Evolutionary conservation across 495 filamentous ascomycete species (phyloP), one percentile per base, ranked within the genome.

Genomic region (Alectoria sarmentosa): DNA sequence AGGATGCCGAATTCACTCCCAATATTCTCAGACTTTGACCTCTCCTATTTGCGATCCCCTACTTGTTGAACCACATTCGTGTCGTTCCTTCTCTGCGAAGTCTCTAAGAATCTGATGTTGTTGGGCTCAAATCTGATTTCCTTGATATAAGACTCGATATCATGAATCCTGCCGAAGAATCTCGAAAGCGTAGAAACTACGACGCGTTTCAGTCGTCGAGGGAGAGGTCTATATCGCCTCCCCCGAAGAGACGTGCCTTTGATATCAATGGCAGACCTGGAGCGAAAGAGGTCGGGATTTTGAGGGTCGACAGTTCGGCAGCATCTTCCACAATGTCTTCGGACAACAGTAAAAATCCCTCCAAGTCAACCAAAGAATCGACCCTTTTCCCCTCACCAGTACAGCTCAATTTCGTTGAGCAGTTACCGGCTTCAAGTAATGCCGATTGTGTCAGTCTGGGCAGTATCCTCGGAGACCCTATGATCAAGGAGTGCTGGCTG

Each of bases 401-500:
- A 52, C 84, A 87, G 38, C 83, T 96, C 23, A 94, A 88, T 0
- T 79, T 77, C 15, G 88, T 96, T 62, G 76, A 76, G 39, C 88
- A 89, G 65, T 76, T 93, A 4, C 77, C 87, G 4, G 68, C 73
- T 1, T 71, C 76, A 0, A 74, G 77, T 9, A 96, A 96, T 76
- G 74, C 81, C 61, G 88, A 88, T 71, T 80, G 90, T 0, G 73
- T 94, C 49, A 79, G 78, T 9, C 76, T 96, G 30, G 77, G 77
- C 26, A 88, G 92, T 63, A 83, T 96, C 61, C 81, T 96, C 4
- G 86, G 89, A 1, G 87, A 95, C 72, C 89, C 90, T 0, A 79
- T 93, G 71, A 91, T 96, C 60, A 78, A 82, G 42, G 89, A 94
- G 73, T 90, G 88, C 69, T 96, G 92, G 92, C 82, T 90, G 46